These are phyloP conservation scores for Rhizopogon vesiculosus DNA, from an alignment of 768 basidiomycete genomes.

Conservation along the genomic window DNA sequence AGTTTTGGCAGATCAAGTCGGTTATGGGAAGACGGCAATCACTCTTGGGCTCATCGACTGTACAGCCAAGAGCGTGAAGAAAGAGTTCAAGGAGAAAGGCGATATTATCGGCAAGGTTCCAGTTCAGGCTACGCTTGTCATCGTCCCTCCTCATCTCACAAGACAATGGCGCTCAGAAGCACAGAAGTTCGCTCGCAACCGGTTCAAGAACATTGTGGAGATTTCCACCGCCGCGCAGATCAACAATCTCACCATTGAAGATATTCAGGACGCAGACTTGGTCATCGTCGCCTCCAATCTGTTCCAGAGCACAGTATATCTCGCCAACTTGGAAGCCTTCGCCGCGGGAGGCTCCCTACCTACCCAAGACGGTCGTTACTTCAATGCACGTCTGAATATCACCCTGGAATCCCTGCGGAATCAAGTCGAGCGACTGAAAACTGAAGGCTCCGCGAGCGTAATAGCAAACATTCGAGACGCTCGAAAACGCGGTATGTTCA, in stretches of 20 bases:
- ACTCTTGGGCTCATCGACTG: conserved; percentile 86
- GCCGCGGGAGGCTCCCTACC: conserved; percentile 68
- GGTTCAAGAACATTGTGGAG: conserved; percentile 47
- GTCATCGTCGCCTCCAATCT: conserved; percentile 82
- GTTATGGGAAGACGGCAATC: conserved; percentile 96
- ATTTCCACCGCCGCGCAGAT: conserved; percentile 67
- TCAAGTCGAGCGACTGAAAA: conserved; percentile 67
- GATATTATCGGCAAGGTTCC: conserved; percentile 57
- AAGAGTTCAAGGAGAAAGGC: conserved; percentile 52
- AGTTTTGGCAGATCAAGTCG: conserved; percentile 93
- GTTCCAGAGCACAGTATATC: conserved; percentile 75
- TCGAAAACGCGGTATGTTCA: conserved; percentile 50
- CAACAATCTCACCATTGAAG: conserved; percentile 67
- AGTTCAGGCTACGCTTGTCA: conserved; percentile 75
- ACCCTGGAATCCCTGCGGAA: conserved; percentile 49
- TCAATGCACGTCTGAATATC: conserved; percentile 75
- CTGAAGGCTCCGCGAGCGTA: conserved; percentile 59
- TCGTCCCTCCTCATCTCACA: conserved; percentile 88
- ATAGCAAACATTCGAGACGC: conserved; percentile 60
- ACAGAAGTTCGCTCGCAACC: conserved; percentile 61
- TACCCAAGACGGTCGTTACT: conserved; percentile 80
- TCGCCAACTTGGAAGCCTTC: conserved; percentile 70
- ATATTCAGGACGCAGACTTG: conserved; percentile 78
- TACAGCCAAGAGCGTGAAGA: conserved; percentile 46
- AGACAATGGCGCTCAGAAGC: conserved; percentile 89